Evolutionary conservation across 441 rosid species (phyloP), one percentile per base, ranked within the genome.

Genomic region (Populus hybrid): DNA sequence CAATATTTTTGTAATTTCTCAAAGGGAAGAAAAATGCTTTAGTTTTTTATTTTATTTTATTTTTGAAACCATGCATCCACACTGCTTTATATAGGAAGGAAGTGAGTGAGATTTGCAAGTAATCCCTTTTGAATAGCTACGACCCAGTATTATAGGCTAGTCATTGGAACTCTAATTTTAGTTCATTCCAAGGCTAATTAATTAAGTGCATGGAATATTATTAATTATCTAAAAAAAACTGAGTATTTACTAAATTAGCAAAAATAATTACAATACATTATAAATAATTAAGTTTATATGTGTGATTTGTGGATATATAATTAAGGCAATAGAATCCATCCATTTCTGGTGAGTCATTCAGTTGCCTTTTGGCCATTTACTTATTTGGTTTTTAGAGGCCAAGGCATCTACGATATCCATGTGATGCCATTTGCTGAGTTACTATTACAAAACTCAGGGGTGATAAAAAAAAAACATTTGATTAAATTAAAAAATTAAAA

Each of bases 111-210:
- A 10, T 16, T 38, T 63, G 66, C 8, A 57, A 32, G 12, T 57
- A 63, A 8, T 59, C 57, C 74, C 18, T 38, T 61, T 32, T 14
- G 32, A 46, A 42, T 26, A 26, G 26, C 61, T 12, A 36, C n/a
- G 77, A 79, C 78, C 85, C 85, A 57, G 76, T 76, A 76, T 79
- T 79, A 3, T 79, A 76, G 85, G 73, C 21, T 46, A 12, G 59
- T 78, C 73, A 71, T 66, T 21, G 24, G 21, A 12, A 36, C 18
- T 28, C 32, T 9, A 30, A 6, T 57, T 26, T 57, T 21, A 50
- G 36, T 10, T 16, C 38, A 9, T 72, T 23, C 61, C 54, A 70
- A 40, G 2, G n/a, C 12, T 42, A 10, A 10, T 10, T 50, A 50
- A 50, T 50, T 16, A 50, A 50, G 20, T 16, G 59, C 59, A 5